These are phyloP conservation scores for Kodamaea hsintzibuensis DNA, from an alignment of 805 yeast genomes.

Conservation along the genomic window DNA sequence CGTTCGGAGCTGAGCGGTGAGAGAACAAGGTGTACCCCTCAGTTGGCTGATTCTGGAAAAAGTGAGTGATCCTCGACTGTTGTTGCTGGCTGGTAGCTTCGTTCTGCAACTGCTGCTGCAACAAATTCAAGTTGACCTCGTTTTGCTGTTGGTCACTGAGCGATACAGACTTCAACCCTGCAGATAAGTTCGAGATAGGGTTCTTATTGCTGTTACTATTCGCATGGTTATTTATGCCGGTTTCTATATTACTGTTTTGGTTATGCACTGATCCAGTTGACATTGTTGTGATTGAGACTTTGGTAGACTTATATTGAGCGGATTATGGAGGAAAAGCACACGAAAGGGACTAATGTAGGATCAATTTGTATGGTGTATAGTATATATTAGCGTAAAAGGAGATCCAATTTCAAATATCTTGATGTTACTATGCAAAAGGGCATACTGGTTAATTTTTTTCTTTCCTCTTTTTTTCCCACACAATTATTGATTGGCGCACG, in stretches of 20 bases:
- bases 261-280: slow-evolving; percentile 8
- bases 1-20: slow-evolving; percentile 89
- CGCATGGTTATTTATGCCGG: slow-evolving; percentile 6
- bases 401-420: neutral
- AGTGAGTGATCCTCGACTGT: slow-evolving; percentile 63
- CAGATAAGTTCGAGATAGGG: slow-evolving; percentile 45
- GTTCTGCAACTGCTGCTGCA: slow-evolving; percentile 47
- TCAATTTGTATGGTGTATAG: neutral
- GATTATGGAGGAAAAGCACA: neutral
- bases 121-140: slow-evolving; percentile 40
- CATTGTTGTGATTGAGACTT: neutral
- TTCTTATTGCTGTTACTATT: slow-evolving; percentile 7
- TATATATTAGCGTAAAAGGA: neutral
- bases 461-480: neutral
- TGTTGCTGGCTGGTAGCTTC: slow-evolving; percentile 44
- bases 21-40: slow-evolving; percentile 85
- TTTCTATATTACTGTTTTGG: slow-evolving; percentile 4
- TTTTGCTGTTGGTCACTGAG: slow-evolving; percentile 44
- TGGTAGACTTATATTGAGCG: neutral
- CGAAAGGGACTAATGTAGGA: neutral
- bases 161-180: slow-evolving; percentile 46
- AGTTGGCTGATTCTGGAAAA: slow-evolving; percentile 72
- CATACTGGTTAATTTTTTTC: neutral
- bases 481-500: neutral
- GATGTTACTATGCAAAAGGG: neutral